phyloP scores from a whole-genome alignment of 2,329 filamentous ascomycete species.

The Metarhizium humberi region DNA sequence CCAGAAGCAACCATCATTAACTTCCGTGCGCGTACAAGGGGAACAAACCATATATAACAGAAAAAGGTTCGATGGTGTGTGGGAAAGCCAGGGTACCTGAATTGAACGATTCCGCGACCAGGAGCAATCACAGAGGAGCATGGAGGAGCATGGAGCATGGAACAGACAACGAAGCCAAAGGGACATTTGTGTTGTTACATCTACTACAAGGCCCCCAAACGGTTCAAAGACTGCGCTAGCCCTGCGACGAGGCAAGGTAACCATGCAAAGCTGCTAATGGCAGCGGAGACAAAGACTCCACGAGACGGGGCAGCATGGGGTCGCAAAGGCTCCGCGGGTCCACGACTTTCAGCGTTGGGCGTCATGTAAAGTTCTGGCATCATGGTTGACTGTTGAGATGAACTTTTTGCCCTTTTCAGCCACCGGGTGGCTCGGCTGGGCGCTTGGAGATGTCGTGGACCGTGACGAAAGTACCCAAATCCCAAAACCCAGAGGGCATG shows the following conservation, averaged over 20 bases:
- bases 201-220: neutral
- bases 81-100: neutral
- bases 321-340: neutral
- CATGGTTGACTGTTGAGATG: neutral
- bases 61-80: neutral
- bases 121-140: neutral
- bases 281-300: conserved; percentile 1
- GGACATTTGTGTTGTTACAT: conserved; percentile 2
- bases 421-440: neutral
- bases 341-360: neutral
- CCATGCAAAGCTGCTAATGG: neutral
- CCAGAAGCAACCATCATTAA: neutral
- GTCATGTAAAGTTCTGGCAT: neutral
- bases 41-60: neutral
- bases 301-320: conserved; percentile 1
- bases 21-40: too few relatives aligned
- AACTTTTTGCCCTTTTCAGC: neutral
- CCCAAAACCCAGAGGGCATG: neutral
- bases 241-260: conserved; percentile 1
- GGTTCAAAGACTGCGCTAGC: neutral
- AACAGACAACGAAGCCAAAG: neutral
- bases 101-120: neutral
- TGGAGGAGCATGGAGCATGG: neutral
- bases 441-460: neutral
- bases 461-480: neutral